Percentiles rank a stretch among this genome's conserved stretches.
Conservation (phyloP, 306 rosid genomes). For the Citrullus colocynthis region DNA sequence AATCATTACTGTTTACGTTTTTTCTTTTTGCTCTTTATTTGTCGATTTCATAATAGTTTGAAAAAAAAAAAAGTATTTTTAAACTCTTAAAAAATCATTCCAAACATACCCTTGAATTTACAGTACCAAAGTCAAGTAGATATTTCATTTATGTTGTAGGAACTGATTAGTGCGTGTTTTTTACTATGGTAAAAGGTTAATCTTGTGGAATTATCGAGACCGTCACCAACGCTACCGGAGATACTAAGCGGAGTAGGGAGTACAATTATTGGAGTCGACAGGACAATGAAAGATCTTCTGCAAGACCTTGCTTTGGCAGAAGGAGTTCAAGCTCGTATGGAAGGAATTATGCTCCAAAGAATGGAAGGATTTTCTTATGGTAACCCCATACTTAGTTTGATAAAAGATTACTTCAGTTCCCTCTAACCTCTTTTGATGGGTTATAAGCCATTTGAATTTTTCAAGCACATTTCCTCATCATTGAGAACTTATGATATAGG, state of each 20-base stretch:
- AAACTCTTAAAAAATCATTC: too few relatives aligned
- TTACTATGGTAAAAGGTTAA: slow-evolving; percentile 38
- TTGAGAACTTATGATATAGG: neutral
- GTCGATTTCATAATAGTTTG: too few relatives aligned
- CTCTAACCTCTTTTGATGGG: slow-evolving; percentile 8
- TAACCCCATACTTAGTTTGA: slow-evolving; percentile 46
- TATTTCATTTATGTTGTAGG: neutral
- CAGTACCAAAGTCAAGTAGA: neutral
- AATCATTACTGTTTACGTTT: too few relatives aligned
- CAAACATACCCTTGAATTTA: too few relatives aligned
- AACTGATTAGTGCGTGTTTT: neutral
- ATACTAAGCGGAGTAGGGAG: slow-evolving; percentile 55
- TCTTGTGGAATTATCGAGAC: slow-evolving; percentile 74
- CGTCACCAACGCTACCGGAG: slow-evolving; percentile 59
- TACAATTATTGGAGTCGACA: slow-evolving; percentile 52
- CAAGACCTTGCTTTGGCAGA: slow-evolving; percentile 43
- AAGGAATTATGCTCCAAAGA: slow-evolving; percentile 72
- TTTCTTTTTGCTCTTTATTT: too few relatives aligned
- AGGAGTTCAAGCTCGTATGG: slow-evolving; percentile 88
- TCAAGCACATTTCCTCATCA: neutral
- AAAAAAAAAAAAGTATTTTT: too few relatives aligned
- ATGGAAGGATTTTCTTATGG: slow-evolving; percentile 53
- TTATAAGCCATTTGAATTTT: neutral
- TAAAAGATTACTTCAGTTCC: slow-evolving; percentile 62
- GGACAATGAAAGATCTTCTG: slow-evolving; percentile 39